phyloP scores from a whole-genome alignment of 345 rosid species.

The Camelina sativa region DNA sequence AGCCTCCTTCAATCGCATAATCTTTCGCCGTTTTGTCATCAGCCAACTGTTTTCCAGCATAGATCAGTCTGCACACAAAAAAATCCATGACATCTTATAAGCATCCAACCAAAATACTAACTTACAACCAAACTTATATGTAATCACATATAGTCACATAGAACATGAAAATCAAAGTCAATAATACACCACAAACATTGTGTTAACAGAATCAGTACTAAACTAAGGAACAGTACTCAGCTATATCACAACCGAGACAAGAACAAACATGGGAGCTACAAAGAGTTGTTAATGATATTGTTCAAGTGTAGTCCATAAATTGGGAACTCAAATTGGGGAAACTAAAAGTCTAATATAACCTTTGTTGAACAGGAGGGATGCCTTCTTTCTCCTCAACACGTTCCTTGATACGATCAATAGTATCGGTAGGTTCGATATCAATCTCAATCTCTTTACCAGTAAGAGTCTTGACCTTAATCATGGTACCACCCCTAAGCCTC shows the following conservation, averaged over 20 bases:
- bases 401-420: conserved; percentile 92
- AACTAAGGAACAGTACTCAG: neutral
- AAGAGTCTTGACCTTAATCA: conserved; percentile 95
- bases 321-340: neutral
- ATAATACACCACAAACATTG: neutral
- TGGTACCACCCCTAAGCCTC: conserved; percentile 96
- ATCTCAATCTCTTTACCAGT: conserved; percentile 95
- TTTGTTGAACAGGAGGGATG: conserved; percentile 96
- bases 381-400: conserved; percentile 97
- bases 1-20: conserved; percentile 91
- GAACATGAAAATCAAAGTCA: too few species aligned
- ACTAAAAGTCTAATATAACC: conserved; percentile 43
- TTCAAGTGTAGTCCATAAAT: neutral
- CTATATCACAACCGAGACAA: neutral
- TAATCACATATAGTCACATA: too few species aligned
- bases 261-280: conserved; percentile 1
- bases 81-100: neutral
- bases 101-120: too few species aligned
- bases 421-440: conserved; percentile 92
- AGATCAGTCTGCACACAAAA: conserved; percentile 63
- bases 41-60: conserved; percentile 89
- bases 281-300: neutral
- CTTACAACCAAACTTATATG: too few species aligned
- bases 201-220: neutral
- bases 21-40: conserved; percentile 93